Evolutionary conservation across 306 rosid species (phyloP), one percentile per base, ranked within the genome.

Genomic region (Comarum palustre): DNA sequence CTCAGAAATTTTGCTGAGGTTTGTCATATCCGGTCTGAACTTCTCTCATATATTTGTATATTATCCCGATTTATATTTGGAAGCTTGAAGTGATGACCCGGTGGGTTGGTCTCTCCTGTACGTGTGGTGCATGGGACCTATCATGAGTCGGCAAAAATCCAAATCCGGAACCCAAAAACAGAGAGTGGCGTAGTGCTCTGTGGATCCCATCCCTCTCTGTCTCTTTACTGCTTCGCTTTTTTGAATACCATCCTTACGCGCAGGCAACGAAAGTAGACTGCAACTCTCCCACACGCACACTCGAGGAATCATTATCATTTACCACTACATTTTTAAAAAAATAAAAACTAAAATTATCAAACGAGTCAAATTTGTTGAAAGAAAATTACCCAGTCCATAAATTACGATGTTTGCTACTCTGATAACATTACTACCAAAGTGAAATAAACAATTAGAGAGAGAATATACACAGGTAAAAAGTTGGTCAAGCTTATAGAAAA

Each of bases 131-230:
- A 38, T 71, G 27, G 10, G 17, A 7, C 11, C 20, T 59, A 31
- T 15, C n/a, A 10, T 12, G 27, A 69, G 6, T 5, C 61, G 6
- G 46, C 57, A 50, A 50, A 69, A 3, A 19, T 69, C 73, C 64
- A 52, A 4, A 20, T 34, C 34, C 31, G 4, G 15, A 12, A 1
- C 1, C 34, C 3, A 62, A 54, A 4, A 55, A 24, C 17, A 38
- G 19, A 14, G 17, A 5, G 54, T 2, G 8, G 31, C 52, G 4
- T 22, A 58, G 75, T 72, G 67, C 67, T 57, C 13, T 25, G 55
- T 45, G 67, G 75, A 31, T 27, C 75, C 66, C 38, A 57, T 10
- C 67, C 67, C 14, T 0, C 42, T 67, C 67, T 58, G 75, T 57
- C 67, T 1, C 27, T 57, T 41, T 42, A 38, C 67, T 5, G 20